Conservation (phyloP, 2,329 filamentous ascomycete genomes). For the Talaromyces sp. region DNA sequence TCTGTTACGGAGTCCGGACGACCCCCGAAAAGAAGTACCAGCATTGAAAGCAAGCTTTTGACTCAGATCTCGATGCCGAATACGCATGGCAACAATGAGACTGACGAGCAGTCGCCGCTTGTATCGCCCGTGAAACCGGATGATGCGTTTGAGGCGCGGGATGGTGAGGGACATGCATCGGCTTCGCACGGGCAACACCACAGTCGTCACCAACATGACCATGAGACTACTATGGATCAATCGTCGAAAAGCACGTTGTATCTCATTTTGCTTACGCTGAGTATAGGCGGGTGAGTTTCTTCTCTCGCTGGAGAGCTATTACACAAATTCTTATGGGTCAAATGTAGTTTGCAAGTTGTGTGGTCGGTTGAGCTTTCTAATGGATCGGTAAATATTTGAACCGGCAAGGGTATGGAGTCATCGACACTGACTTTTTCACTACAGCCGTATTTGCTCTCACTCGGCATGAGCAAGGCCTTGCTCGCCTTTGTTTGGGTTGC, state of each 20-base stretch:
- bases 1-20: neutral
- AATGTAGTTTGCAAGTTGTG: constrained; percentile 71
- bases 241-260: constrained; percentile 74
- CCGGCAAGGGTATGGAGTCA: neutral
- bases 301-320: no score
- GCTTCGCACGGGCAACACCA: neutral
- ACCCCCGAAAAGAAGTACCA: neutral
- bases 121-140: constrained; percentile 19
- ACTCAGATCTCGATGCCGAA: neutral
- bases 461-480: constrained; percentile 76
- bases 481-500: constrained; percentile 84
- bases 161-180: constrained; percentile 1
- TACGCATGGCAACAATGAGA: constrained; percentile 11
- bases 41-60: no score
- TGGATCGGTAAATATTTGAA: constrained; percentile 58
- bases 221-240: constrained; percentile 44
- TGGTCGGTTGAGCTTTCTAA: constrained; percentile 95
- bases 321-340: constrained; percentile 17
- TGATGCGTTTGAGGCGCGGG: constrained; percentile 12
- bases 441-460: constrained; percentile 67
- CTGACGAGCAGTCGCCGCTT: constrained; percentile 24
- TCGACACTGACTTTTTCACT: neutral
- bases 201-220: constrained; percentile 13
- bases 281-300: constrained; percentile 60
- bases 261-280: constrained; percentile 76